Percentiles rank a stretch among this genome's conserved stretches.
Conservation (phyloP, 306 rosid species). For the Betula pendula region DNA sequence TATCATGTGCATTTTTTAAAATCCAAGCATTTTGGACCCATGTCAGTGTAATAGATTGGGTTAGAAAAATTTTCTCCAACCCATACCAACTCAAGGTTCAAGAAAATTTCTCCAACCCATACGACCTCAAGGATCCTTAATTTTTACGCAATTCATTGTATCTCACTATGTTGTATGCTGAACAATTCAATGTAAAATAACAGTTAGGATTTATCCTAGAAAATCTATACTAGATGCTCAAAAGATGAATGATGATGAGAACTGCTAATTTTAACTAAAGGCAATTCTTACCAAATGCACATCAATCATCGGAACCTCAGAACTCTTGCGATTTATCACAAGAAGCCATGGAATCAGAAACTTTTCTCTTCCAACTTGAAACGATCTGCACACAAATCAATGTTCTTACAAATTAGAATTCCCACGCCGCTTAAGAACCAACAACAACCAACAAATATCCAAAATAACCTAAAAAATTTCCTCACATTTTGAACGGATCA, state of each 20-base stretch:
- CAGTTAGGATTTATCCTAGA: too few relatives aligned
- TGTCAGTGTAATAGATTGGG: too few relatives aligned
- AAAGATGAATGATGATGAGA: background rate
- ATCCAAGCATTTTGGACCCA: too few relatives aligned
- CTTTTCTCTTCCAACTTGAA: conserved; percentile 95
- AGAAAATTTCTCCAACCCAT: too few relatives aligned
- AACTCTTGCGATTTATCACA: conserved; percentile 84
- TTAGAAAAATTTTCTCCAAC: too few relatives aligned
- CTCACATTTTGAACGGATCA: conserved; percentile 85
- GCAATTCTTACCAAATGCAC: conserved; percentile 65
- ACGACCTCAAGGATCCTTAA: too few relatives aligned
- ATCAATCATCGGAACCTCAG: conserved; percentile 87
- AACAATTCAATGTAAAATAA: too few relatives aligned
- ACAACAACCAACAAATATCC: background rate
- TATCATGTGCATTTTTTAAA: too few relatives aligned
- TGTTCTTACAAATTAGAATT: conserved; percentile 16
- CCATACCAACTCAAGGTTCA: too few relatives aligned
- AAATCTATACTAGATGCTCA: background rate
- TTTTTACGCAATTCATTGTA: too few relatives aligned
- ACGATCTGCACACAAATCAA: conserved; percentile 59
- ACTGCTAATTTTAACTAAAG: background rate
- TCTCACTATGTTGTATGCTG: too few relatives aligned
- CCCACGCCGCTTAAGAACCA: background rate
- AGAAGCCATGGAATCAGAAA: conserved; percentile 91
- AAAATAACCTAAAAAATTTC: background rate